These are phyloP conservation scores for Elaeis guineensis DNA, from an alignment of 176 grass and related monocot species.

Conservation along the genomic window DNA sequence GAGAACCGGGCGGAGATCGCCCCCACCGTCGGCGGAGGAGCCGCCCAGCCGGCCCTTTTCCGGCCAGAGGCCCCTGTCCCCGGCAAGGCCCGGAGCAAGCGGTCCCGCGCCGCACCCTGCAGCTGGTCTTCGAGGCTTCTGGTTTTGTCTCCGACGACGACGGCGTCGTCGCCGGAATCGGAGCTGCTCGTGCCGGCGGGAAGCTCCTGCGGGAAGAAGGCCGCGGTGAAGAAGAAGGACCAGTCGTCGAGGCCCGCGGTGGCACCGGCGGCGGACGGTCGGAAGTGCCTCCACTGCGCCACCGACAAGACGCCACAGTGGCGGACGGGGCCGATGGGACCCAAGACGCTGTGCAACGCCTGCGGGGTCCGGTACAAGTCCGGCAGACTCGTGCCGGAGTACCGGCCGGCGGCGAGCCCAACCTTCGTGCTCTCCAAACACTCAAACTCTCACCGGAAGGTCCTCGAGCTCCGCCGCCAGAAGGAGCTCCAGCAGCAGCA, in stretches of 20 bases:
- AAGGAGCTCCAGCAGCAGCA: slow-evolving; percentile 12
- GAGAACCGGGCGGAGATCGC: too few relatives aligned
- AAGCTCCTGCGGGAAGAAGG: slow-evolving; percentile 23
- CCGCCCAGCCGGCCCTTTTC: neutral
- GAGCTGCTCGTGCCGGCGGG: slow-evolving; percentile 10
- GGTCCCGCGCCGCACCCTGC: slow-evolving; percentile 4
- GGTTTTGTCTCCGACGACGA: neutral
- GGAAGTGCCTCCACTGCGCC: slow-evolving; percentile 13
- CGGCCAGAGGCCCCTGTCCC: slow-evolving; percentile 1
- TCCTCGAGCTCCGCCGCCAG: slow-evolving; percentile 27
- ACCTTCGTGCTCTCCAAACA: slow-evolving; percentile 17
- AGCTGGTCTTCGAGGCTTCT: slow-evolving; percentile 14
- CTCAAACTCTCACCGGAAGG: slow-evolving; percentile 22
- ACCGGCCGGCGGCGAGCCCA: slow-evolving; percentile 15
- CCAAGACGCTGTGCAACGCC: slow-evolving; percentile 20
- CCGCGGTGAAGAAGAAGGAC: slow-evolving; percentile 28
- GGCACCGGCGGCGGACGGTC: slow-evolving; percentile 4
- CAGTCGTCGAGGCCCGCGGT: too few relatives aligned
- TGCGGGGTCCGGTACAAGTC: slow-evolving; percentile 22
- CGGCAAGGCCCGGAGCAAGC: slow-evolving; percentile 16
- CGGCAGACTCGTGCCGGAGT: slow-evolving; percentile 16
- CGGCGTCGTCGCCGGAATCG: slow-evolving; percentile 4
- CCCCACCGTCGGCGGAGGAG: too few relatives aligned
- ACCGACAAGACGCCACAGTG: slow-evolving; percentile 24
- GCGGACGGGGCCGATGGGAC: slow-evolving; percentile 19